Percentiles rank a stretch among this genome's conserved stretches.
These are phyloP conservation scores for Penicillium thymicola DNA, from an alignment of 2,329 filamentous ascomycete genomes.

Conservation along the genomic window DNA sequence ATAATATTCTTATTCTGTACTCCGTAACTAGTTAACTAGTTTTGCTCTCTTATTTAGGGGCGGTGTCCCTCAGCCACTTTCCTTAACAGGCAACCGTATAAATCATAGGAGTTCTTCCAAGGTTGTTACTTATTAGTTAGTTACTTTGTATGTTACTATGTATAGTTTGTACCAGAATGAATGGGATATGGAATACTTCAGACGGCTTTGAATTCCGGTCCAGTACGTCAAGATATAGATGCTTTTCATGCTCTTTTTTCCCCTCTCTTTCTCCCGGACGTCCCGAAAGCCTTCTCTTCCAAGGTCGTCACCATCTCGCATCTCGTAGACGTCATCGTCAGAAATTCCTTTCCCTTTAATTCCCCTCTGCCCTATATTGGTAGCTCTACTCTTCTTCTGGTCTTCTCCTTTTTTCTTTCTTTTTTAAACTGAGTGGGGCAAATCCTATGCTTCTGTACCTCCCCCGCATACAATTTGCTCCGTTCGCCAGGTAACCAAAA, in stretches of 20 bases:
- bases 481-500: constrained; percentile 35
- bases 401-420: constrained; percentile 1
- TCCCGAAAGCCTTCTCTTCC: constrained; percentile 13
- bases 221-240: constrained; percentile 1
- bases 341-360: constrained; percentile 2
- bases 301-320: constrained; percentile 3
- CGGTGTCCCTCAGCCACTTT: constrained; percentile 3
- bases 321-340: constrained; percentile 36
- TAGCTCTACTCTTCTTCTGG: constrained; percentile 1
- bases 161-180: not conserved
- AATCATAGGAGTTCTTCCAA: not conserved
- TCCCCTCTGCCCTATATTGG: constrained; percentile 7
- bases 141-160: not conserved
- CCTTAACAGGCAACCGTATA: constrained; percentile 19
- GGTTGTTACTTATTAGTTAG: not conserved
- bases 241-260: not conserved
- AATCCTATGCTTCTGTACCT: constrained; percentile 10
- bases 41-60: not conserved
- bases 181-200: not conserved
- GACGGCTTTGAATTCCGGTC: constrained; percentile 1
- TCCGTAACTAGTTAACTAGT: too few relatives aligned
- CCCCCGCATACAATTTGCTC: constrained; percentile 31
- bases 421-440: constrained; percentile 10
- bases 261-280: constrained; percentile 4
- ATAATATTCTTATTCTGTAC: not conserved